phyloP scores from a whole-genome alignment of 108 stramenopile species.

The Cylindrotheca fusiformis region DNA sequence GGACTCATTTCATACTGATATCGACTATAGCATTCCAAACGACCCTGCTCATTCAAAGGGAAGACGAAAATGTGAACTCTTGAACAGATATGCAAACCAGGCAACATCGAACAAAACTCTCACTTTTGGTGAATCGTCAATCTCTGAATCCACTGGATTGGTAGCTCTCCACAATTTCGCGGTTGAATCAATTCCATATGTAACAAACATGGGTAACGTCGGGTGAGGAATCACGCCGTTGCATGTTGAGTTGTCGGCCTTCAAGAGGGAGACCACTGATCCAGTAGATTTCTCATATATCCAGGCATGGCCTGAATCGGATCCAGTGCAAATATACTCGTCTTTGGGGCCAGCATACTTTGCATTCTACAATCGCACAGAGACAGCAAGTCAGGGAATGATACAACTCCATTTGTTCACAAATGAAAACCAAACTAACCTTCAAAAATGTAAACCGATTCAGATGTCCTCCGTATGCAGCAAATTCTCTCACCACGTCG shows the following conservation, averaged over 20 bases:
- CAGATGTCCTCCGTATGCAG: conserved; percentile 72
- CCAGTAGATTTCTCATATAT: conserved; percentile 67
- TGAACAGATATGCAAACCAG: neutral
- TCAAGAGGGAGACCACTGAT: conserved; percentile 63
- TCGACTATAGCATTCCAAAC: conserved; percentile 16
- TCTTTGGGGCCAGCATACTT: conserved; percentile 80
- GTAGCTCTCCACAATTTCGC: conserved; percentile 84
- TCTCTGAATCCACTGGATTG: conserved; percentile 57
- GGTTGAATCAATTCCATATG: conserved; percentile 85
- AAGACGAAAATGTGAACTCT: neutral
- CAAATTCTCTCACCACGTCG: conserved; percentile 39
- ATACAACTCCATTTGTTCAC: neutral
- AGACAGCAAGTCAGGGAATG: neutral
- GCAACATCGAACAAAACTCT: neutral
- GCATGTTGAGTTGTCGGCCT: conserved; percentile 73
- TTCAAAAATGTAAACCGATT: conserved; percentile 80
- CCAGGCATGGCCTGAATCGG: conserved; percentile 80
- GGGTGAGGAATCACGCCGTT: conserved; percentile 85
- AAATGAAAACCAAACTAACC: conserved; percentile 3
- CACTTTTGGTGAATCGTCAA: conserved; percentile 65
- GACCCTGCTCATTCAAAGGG: conserved; percentile 2
- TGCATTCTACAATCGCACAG: conserved; percentile 37
- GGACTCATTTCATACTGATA: conserved; percentile 51
- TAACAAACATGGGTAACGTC: conserved; percentile 66
- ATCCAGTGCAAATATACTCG: conserved; percentile 84